A percentile compares a stretch with the other conserved stretches of the same genome.
Conservation (phyloP, 2,329 filamentous ascomycete genomes). For the Colletotrichum sansevieriae region DNA sequence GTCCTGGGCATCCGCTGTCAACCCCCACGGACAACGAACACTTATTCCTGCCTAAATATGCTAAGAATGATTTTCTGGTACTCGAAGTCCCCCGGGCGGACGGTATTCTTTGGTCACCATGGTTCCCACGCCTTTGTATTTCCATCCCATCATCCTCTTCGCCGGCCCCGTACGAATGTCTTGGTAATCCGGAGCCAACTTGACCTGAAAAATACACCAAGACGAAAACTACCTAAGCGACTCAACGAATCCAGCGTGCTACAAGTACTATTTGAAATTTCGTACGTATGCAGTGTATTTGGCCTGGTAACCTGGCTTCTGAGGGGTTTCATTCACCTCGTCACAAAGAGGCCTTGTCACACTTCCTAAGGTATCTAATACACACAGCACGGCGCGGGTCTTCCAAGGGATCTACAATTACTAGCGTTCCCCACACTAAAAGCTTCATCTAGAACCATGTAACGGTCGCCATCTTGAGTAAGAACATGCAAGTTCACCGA, state of each 20-base stretch:
- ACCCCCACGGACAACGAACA: background rate
- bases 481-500: background rate
- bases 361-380: background rate
- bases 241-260: background rate
- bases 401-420: background rate
- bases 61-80: constrained; percentile 7
- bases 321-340: background rate
- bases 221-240: background rate
- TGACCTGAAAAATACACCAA: background rate
- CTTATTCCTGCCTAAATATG: background rate
- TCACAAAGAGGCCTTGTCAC: background rate
- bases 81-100: background rate
- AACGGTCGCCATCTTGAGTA: background rate
- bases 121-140: constrained; percentile 5
- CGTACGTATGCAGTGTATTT: no score
- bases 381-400: background rate
- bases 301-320: background rate
- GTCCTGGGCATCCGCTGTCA: background rate
- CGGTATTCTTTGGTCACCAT: no score
- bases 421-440: background rate
- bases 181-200: constrained; percentile 21
- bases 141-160: constrained; percentile 6
- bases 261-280: background rate
- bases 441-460: background rate
- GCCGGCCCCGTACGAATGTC: background rate